phyloP scores from a whole-genome alignment of 2,329 filamentous ascomycete genomes.

The Ceratocystis cubensis region DNA sequence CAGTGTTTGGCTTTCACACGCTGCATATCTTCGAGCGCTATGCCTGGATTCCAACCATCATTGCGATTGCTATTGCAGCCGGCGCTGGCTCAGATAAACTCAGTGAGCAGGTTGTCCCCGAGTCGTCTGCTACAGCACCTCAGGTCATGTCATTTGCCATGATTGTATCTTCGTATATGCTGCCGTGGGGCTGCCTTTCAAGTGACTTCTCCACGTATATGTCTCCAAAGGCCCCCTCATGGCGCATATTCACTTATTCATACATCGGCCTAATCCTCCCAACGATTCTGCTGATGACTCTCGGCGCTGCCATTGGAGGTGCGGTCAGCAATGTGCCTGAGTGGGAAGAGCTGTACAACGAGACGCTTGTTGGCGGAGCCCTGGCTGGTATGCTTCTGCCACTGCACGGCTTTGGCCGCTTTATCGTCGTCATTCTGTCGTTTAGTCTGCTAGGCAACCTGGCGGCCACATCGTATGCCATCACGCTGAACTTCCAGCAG shows the following conservation, averaged over 20 bases:
- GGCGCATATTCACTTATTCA: conserved; percentile 40
- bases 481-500: conserved; percentile 53
- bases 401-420: conserved; percentile 48
- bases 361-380: conserved; percentile 44
- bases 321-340: conserved; percentile 41
- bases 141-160: conserved; percentile 45
- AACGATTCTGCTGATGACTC: conserved; percentile 46
- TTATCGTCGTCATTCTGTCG: conserved; percentile 46
- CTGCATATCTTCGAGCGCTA: conserved; percentile 47
- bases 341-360: conserved; percentile 43
- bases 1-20: conserved; percentile 47
- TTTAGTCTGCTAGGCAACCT: conserved; percentile 48
- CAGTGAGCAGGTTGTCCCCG: conserved; percentile 33
- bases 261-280: conserved; percentile 44
- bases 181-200: conserved; percentile 47
- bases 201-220: conserved; percentile 52
- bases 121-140: conserved; percentile 25
- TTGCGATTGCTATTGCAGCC: conserved; percentile 42
- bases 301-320: conserved; percentile 52
- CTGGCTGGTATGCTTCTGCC: conserved; percentile 47
- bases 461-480: conserved; percentile 47
- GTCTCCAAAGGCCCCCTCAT: conserved; percentile 35
- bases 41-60: conserved; percentile 43
- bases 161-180: conserved; percentile 50
- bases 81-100: conserved; percentile 42